Evolutionary conservation across 1,139 yeast genomes (phyloP).

Genomic region (Torulaspora pretoriensis): DNA sequence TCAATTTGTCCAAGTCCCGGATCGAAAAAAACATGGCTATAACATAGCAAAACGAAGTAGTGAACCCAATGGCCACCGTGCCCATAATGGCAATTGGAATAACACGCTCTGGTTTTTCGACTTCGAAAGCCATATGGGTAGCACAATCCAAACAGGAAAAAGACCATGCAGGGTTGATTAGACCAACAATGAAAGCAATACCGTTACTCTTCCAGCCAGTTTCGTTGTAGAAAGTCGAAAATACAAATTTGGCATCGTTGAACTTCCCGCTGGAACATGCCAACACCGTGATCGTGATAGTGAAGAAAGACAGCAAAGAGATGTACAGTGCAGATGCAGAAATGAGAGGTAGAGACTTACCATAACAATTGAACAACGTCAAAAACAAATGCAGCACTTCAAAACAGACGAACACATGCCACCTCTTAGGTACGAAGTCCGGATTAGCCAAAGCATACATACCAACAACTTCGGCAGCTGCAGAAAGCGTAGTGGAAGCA

Average conservation of each 20-base stretch:
- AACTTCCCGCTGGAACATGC: slow-evolving; percentile 53
- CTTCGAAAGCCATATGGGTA: slow-evolving; percentile 68
- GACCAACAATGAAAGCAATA: slow-evolving; percentile 61
- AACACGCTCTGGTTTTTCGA: slow-evolving; percentile 52
- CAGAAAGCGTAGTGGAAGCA: slow-evolving; percentile 55
- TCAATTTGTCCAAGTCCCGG: slow-evolving; percentile 46
- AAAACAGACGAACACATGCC: slow-evolving; percentile 59
- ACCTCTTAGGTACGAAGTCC: slow-evolving; percentile 44
- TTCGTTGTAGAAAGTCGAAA: slow-evolving; percentile 54
- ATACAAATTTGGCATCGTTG: slow-evolving; percentile 56
- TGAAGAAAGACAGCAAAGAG: slow-evolving; percentile 50
- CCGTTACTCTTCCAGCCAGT: slow-evolving; percentile 63
- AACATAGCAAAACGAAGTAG: slow-evolving; percentile 56
- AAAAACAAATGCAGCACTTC: slow-evolving; percentile 44
- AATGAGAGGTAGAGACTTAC: slow-evolving; percentile 51
- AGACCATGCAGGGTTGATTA: slow-evolving; percentile 67
- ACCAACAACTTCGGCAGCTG: slow-evolving; percentile 51
- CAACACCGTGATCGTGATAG: slow-evolving; percentile 54
- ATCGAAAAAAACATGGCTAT: slow-evolving; percentile 62
- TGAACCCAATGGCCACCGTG: slow-evolving; percentile 62
- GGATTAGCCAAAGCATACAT: slow-evolving; percentile 52
- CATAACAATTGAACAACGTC: slow-evolving; percentile 54
- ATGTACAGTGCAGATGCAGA: slow-evolving; percentile 52
- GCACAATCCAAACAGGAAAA: slow-evolving; percentile 68
- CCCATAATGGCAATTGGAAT: slow-evolving; percentile 62